These are phyloP conservation scores for Xerocomellus amylosporus DNA, from an alignment of 768 basidiomycete species.

Conservation along the genomic window DNA sequence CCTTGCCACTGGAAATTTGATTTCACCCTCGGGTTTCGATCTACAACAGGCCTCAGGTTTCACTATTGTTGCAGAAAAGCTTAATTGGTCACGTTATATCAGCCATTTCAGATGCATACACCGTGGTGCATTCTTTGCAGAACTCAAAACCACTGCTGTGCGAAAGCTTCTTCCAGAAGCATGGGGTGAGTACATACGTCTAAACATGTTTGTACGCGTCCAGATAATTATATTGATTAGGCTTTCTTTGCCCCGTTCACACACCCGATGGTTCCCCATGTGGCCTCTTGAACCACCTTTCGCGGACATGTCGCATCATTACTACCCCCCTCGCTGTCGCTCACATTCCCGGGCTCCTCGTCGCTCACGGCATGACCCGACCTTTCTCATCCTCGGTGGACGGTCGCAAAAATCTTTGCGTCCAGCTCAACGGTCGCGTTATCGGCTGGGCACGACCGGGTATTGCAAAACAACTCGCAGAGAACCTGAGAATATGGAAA, in stretches of 20 bases:
- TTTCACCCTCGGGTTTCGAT: slow-evolving; percentile 93
- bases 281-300: slow-evolving; percentile 95
- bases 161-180: slow-evolving; percentile 95
- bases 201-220: background rate
- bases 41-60: slow-evolving; percentile 98
- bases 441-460: slow-evolving; percentile 88
- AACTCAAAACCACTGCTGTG: slow-evolving; percentile 96
- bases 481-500: slow-evolving; percentile 88
- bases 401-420: slow-evolving; percentile 75
- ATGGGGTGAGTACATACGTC: slow-evolving; percentile 65
- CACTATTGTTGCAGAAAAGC: slow-evolving; percentile 97
- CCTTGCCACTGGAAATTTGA: slow-evolving; percentile 93
- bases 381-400: slow-evolving; percentile 77
- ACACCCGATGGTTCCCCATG: slow-evolving; percentile 98
- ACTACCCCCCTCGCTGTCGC: slow-evolving; percentile 71
- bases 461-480: slow-evolving; percentile 78
- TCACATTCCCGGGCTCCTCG: slow-evolving; percentile 79
- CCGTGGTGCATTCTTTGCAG: slow-evolving; percentile 98
- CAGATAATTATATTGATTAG: slow-evolving; percentile 37
- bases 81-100: slow-evolving; percentile 98
- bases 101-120: slow-evolving; percentile 98
- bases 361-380: slow-evolving; percentile 92
- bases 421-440: slow-evolving; percentile 93
- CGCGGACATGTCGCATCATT: slow-evolving; percentile 88
- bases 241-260: slow-evolving; percentile 97